Evolutionary conservation across 2,329 filamentous ascomycete genomes (phyloP), one percentile per base, ranked within the genome.

Genomic region (Cladosporium colombiae): DNA sequence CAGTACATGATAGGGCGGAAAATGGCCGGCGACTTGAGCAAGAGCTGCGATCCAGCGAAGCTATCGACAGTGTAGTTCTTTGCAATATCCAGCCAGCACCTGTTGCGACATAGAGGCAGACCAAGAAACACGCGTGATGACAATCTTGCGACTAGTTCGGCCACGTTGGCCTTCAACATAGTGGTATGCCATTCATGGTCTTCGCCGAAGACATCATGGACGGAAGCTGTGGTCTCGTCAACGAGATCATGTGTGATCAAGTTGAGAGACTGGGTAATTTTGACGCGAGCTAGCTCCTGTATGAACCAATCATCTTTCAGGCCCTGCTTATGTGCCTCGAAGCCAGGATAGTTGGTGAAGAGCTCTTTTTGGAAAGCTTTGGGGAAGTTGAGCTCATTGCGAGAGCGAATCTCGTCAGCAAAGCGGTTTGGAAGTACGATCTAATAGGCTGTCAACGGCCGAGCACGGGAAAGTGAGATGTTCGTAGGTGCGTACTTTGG

Each of bases 41-140:
- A 71, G 6, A 75, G 60, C 27, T 75, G 50, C 25, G 76, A 66
- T 4, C 74, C 77, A 1, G 73, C 66, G 27, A 78, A 77, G 0
- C 77, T 66, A 23, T 79, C 76, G 50, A 76, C 69, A 1, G 77
- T 76, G 69, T 80, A 80, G 37, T 71, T 65, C 18, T 72, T 74
- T 40, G 74, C 69, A 3, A 75, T 72, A 0, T 73, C 65, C 18
- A 80, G 70, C 79, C 80, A 82, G 62, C 75, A 70, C 63, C 76
- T 70, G 65, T 81, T 78, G 27, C 74, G 73, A 61, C 76, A 77
- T 7, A 80, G 69, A 6, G 68, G 66, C 4, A 75, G 70, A 21
- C 80, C 79, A 33, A 79, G 74, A 61, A 82, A 78, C 49, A 82
- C 73, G 21, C 79, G 75, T 0, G 78, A 76, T 1, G 78, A 79